phyloP scores from a whole-genome alignment of 805 yeast species.

The Candida peoriensis region DNA sequence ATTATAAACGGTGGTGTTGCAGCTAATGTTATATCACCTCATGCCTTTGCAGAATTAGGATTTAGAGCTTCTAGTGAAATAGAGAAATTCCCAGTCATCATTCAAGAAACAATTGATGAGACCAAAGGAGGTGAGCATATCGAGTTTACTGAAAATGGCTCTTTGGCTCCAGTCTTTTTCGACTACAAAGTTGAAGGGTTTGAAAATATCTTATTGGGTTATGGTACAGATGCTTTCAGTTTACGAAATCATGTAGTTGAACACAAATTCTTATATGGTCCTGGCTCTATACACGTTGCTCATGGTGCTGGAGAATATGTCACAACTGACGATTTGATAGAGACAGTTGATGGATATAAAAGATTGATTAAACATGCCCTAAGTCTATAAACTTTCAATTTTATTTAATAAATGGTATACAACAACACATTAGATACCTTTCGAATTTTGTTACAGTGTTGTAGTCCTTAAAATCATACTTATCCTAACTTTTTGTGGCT shows the following conservation, averaged over 20 bases:
- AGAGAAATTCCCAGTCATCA: constrained; percentile 29
- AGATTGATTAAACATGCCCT: constrained; percentile 28
- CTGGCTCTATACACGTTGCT: constrained; percentile 59
- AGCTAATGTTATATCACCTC: constrained; percentile 54
- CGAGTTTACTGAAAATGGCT: constrained; percentile 7
- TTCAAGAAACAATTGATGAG: constrained; percentile 26
- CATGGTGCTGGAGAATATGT: constrained; percentile 51
- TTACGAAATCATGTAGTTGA: constrained; percentile 25
- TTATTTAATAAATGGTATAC: too few species aligned
- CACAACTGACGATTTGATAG: constrained; percentile 36
- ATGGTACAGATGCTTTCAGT: constrained; percentile 46
- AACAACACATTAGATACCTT: too few species aligned
- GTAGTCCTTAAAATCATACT: too few species aligned
- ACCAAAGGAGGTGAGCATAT: constrained; percentile 19
- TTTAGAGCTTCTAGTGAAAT: constrained; percentile 47
- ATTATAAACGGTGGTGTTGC: constrained; percentile 57
- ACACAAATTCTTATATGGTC: constrained; percentile 50
- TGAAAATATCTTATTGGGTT: constrained; percentile 42
- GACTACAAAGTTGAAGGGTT: constrained; percentile 59
- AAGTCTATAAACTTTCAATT: too few species aligned
- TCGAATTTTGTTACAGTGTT: too few species aligned
- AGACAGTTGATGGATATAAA: constrained; percentile 45
- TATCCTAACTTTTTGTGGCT: too few species aligned
- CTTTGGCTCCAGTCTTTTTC: constrained; percentile 38
- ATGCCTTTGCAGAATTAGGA: constrained; percentile 40